Percentiles rank a stretch among this genome's conserved stretches.
These are phyloP conservation scores for Gentiana macrophylla DNA, from an alignment of 257 asterid species.

Conservation along the genomic window DNA sequence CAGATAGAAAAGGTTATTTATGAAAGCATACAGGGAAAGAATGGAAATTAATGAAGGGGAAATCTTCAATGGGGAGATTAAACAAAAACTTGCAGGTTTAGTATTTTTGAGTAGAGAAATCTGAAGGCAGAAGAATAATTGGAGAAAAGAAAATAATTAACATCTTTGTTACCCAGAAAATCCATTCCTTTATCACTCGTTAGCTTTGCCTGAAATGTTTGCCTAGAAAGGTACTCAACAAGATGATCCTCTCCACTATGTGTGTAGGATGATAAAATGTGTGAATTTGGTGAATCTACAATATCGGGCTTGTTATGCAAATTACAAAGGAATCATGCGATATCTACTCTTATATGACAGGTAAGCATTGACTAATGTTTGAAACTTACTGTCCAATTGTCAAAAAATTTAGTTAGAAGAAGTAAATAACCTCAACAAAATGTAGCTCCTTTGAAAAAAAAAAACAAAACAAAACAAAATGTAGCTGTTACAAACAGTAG, in stretches of 20 bases:
- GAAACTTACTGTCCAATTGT: not conserved
- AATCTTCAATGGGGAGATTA: too few species aligned
- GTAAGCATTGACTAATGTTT: not conserved
- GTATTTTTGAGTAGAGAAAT: too few species aligned
- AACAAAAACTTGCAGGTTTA: too few species aligned
- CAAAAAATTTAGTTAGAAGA: not conserved
- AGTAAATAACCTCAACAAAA: too few species aligned
- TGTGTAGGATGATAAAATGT: not conserved
- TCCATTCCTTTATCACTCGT: slow-evolving; percentile 3
- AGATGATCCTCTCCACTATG: too few species aligned
- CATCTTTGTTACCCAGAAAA: not conserved
- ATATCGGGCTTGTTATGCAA: too few species aligned
- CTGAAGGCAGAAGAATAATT: too few species aligned
- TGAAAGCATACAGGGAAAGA: not conserved
- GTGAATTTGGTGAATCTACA: not conserved
- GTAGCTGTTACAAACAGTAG: too few species aligned
- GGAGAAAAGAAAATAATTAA: too few species aligned
- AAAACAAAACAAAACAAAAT: too few species aligned
- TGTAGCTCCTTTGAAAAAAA: too few species aligned
- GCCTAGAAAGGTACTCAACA: too few species aligned
- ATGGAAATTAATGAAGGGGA: not conserved
- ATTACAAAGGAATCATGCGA: not conserved
- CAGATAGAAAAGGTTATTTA: not conserved
- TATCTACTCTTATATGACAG: not conserved
- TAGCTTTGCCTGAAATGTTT: not conserved